These are phyloP conservation scores for Castanea mollissima DNA, from an alignment of 306 rosid genomes.

Conservation along the genomic window DNA sequence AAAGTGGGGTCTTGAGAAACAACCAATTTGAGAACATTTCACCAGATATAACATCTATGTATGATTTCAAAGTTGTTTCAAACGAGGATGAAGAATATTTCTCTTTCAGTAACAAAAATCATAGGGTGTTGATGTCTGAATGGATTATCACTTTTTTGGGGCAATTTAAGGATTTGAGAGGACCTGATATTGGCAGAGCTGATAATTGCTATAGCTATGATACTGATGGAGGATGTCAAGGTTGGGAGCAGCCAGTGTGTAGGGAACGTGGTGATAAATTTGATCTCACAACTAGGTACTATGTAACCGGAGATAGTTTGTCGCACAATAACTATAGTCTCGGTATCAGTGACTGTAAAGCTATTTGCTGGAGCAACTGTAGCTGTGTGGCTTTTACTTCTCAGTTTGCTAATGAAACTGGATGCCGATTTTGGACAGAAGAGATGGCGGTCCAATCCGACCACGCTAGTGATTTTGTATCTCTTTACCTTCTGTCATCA, in stretches of 20 bases:
- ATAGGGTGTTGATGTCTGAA: neutral
- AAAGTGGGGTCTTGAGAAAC: too few species aligned
- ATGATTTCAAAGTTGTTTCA: neutral
- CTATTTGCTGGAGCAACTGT: slow-evolving; percentile 22
- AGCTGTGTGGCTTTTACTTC: slow-evolving; percentile 6
- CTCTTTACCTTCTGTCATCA: too few species aligned
- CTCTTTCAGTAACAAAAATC: neutral
- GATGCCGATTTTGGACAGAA: neutral
- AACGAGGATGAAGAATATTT: neutral
- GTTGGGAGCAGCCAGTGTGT: slow-evolving; percentile 7
- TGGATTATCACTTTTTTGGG: slow-evolving; percentile 16
- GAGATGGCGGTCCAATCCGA: too few species aligned
- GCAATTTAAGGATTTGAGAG: slow-evolving; percentile 13
- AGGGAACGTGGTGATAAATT: slow-evolving; percentile 10
- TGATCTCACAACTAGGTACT: neutral
- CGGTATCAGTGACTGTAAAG: slow-evolving; percentile 12
- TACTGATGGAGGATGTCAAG: too few species aligned
- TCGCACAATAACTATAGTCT: accelerated
- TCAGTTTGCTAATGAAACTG: neutral
- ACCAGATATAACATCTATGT: neutral
- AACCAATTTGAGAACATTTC: too few species aligned
- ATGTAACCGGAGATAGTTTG: neutral
- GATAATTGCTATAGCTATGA: neutral
- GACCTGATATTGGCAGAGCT: neutral
- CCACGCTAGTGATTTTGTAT: too few species aligned